These are phyloP conservation scores for Termitomyces sp. DNA, from an alignment of 768 basidiomycete species.

Conservation along the genomic window DNA sequence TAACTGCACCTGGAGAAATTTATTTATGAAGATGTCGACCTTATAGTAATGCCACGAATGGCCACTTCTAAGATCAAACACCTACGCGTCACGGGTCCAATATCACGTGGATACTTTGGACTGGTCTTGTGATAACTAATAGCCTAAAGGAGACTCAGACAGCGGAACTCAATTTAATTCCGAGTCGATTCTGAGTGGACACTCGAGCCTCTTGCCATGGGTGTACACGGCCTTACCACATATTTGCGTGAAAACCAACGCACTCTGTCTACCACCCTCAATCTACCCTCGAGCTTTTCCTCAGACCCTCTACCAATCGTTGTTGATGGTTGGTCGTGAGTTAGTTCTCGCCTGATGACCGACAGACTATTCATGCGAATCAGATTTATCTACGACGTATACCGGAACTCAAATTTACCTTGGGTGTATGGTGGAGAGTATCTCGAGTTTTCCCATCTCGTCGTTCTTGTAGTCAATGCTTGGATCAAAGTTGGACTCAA, in stretches of 20 bases:
- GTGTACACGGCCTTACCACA: slow-evolving; percentile 50
- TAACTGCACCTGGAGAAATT: too few species aligned
- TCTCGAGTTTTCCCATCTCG: slow-evolving; percentile 43
- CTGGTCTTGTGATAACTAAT: background rate
- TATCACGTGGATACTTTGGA: background rate
- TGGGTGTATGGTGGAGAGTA: slow-evolving; percentile 92
- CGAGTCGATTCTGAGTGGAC: too few species aligned
- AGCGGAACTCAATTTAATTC: too few species aligned
- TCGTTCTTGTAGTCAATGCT: slow-evolving; percentile 50
- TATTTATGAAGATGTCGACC: too few species aligned
- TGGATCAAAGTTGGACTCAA: slow-evolving; percentile 67
- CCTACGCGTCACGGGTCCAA: too few species aligned
- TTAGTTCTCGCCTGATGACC: slow-evolving; percentile 19
- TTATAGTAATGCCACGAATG: too few species aligned
- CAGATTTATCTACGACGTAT: slow-evolving; percentile 75
- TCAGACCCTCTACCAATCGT: slow-evolving; percentile 46
- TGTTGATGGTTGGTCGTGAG: slow-evolving; percentile 88
- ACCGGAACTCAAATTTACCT: slow-evolving; percentile 55
- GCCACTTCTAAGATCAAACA: too few species aligned
- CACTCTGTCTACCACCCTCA: slow-evolving; percentile 30
- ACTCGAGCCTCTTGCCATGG: slow-evolving; percentile 30
- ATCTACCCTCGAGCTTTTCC: slow-evolving; percentile 14
- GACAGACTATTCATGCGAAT: background rate
- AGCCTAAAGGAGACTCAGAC: too few species aligned
- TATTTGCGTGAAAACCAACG: slow-evolving; percentile 49